Evolutionary conservation across 306 rosid genomes (phyloP).

Genomic region (Malus sieversii): DNA sequence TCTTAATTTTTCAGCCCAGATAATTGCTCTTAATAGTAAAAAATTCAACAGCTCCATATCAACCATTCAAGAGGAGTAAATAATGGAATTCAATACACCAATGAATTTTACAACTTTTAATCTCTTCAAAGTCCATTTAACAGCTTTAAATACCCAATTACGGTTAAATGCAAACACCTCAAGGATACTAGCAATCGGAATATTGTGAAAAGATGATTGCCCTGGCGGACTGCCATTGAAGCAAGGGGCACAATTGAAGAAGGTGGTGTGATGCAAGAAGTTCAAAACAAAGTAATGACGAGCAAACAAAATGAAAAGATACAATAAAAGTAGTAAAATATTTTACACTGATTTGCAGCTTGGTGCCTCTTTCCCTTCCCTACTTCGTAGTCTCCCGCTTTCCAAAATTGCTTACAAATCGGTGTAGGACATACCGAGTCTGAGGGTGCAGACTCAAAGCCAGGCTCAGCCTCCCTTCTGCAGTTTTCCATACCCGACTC

Average conservation of each 20-base stretch:
- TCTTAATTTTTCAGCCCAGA: neutral
- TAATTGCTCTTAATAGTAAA: neutral
- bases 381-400: constrained; percentile 74
- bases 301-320: neutral
- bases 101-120: neutral
- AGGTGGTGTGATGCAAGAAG: neutral
- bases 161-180: neutral
- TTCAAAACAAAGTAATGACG: neutral
- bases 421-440: constrained; percentile 38
- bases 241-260: neutral
- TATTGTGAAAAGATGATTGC: too few relatives aligned
- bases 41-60: neutral
- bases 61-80: neutral
- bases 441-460: constrained; percentile 18
- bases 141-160: neutral
- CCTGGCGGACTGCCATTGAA: neutral
- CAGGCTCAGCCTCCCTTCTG: neutral
- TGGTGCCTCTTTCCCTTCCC: constrained; percentile 23
- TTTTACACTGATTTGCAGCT: constrained; percentile 44
- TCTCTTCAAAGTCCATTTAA: neutral
- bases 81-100: neutral
- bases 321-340: neutral
- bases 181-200: neutral
- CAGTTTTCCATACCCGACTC: constrained; percentile 11
- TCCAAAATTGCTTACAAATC: constrained; percentile 73